Base-by-base conservation (phyloP, 2,329 filamentous ascomycete species). In the Colletotrichum filicis region DNA sequence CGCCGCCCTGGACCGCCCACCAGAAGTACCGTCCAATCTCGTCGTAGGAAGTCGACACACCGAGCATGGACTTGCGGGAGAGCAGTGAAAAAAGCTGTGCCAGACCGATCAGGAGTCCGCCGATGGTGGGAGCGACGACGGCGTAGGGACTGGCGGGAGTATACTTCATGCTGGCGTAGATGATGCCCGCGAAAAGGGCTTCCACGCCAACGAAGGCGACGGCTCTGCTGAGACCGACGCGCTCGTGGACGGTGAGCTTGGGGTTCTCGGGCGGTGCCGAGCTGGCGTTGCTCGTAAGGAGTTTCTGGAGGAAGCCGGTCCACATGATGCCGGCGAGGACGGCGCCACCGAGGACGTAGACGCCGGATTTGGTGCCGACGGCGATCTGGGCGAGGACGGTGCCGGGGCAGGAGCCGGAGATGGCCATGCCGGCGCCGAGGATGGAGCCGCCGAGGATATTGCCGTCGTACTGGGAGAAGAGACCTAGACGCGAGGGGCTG, bases 391-490 rank as follows among this genome's bases (percentile, higher is more conserved):
- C 87, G 61, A 92, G 86, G 6, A 92, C 85, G 0, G 91, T 92
- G 0, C 92, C 92, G 0, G 92, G 91, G 72, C 92, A 93, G 0
- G 91, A 88, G 9, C 91, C 91, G 0, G 91, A 88, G 19, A 93
- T 81, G 6, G 89, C 86, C 91, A 93, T 92, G 68, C 92, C 92
- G n/a, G 87, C 79, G 46, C 92, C 92, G 30, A 92, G 86, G 3
- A 93, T 80, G 19, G 85, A 77, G 5, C 92, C 92, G 68, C 92
- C 92, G 75, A 92, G 76, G 59, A 93, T 80, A 79, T 94, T 93
- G 68, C 90, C 92, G 76, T 92, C 91, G 76, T 90, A 91, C 22
- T 80, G 78, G 9, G 83, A 82, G 75, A 91, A 86, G 76, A 91
- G 82, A 65, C 86, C 87, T 30, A 91, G 78, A 6, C 86, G 83